A percentile compares a stretch with the other conserved stretches of the same genome.
Conservation (phyloP, 75 land plant species). For the Azolla pinnata region DNA sequence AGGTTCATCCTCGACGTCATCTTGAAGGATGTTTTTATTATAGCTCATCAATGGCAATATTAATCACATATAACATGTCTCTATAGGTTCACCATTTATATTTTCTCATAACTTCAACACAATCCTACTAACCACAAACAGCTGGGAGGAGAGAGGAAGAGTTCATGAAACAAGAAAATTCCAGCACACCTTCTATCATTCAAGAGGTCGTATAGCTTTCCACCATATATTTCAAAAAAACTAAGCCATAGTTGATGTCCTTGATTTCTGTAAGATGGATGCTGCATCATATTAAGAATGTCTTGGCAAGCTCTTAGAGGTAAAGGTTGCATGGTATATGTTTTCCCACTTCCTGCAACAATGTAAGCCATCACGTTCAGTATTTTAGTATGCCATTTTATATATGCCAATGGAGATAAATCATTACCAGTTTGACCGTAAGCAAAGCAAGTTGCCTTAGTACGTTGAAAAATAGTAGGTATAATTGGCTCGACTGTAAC, state of each 20-base stretch:
- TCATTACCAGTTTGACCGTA: conserved; percentile 33
- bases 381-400: neutral
- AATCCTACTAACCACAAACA: too few species aligned
- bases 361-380: neutral
- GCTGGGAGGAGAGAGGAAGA: too few species aligned
- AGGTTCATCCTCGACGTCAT: too few species aligned
- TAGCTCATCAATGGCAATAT: too few species aligned
- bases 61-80: too few species aligned
- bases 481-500: conserved; percentile 30
- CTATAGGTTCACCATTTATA: too few species aligned
- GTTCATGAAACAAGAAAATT: too few species aligned
- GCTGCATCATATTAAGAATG: conserved; percentile 74
- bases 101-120: too few species aligned
- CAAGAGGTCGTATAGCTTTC: conserved; percentile 94
- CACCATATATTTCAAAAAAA: conserved; percentile 99
- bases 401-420: neutral
- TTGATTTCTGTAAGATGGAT: conserved; percentile 53
- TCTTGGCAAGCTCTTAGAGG: conserved; percentile 86
- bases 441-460: conserved; percentile 39
- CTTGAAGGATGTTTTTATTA: too few species aligned
- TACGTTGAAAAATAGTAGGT: conserved; percentile 29
- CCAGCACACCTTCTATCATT: conserved; percentile 91
- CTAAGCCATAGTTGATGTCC: conserved; percentile 86
- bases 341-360: conserved; percentile 90
- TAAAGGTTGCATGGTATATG: conserved; percentile 94